These are phyloP conservation scores for Fusarium globosum DNA, from an alignment of 2,329 filamentous ascomycete genomes.

Conservation along the genomic window DNA sequence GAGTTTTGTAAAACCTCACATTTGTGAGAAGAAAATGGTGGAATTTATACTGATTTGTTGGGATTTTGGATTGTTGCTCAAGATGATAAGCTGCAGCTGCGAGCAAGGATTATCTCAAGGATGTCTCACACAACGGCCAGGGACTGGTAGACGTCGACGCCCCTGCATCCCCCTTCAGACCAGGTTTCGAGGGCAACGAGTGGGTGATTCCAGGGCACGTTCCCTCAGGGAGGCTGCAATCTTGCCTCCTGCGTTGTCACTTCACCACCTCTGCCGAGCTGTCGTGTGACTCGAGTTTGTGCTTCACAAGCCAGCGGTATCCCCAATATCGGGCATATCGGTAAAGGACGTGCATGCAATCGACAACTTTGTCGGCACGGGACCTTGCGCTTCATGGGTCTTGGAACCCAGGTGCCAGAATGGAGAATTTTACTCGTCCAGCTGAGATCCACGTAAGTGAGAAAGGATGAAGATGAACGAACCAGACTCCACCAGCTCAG, in stretches of 20 bases:
- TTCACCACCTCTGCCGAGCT: slow-evolving; percentile 11
- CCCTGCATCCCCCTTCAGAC: slow-evolving; percentile 31
- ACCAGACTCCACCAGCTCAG: slow-evolving; percentile 4
- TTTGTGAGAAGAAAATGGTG: background rate
- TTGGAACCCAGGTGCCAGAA: slow-evolving; percentile 17
- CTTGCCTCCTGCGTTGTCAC: slow-evolving; percentile 24
- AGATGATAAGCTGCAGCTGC: slow-evolving; percentile 8
- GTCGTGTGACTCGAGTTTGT: slow-evolving; percentile 10
- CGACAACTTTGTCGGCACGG: slow-evolving; percentile 21
- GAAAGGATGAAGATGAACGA: slow-evolving; percentile 1
- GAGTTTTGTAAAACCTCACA: slow-evolving; percentile 1
- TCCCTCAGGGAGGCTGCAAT: slow-evolving; percentile 19
- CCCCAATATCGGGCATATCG: background rate
- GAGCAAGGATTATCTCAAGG: slow-evolving; percentile 23
- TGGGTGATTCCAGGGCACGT: slow-evolving; percentile 23
- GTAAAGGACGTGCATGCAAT: background rate
- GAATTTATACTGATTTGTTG: background rate
- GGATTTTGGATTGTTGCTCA: background rate
- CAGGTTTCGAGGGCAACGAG: slow-evolving; percentile 20
- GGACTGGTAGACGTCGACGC: slow-evolving; percentile 22
- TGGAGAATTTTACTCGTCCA: slow-evolving; percentile 21
- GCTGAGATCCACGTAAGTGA: slow-evolving; percentile 33
- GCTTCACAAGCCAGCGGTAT: slow-evolving; percentile 4
- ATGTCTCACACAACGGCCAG: slow-evolving; percentile 28
- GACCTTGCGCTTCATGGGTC: slow-evolving; percentile 9